phyloP scores from a whole-genome alignment of 352 stramenopile species.

The Phytophthora sp. region DNA sequence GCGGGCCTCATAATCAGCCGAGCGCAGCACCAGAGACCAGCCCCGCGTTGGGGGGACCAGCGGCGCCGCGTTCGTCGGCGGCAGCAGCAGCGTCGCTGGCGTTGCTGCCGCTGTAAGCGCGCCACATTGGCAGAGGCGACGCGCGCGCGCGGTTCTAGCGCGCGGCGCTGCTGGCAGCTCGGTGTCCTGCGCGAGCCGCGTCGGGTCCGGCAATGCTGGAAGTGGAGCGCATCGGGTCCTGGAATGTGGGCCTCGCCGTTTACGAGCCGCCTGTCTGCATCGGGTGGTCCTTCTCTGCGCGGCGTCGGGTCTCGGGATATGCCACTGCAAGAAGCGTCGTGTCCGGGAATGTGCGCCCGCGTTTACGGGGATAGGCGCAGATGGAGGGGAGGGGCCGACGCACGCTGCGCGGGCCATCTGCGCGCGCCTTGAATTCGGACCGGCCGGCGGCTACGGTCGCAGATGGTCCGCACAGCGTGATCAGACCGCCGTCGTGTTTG shows the following conservation, averaged over 20 bases:
- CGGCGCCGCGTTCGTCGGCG: neutral
- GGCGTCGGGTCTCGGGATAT: neutral
- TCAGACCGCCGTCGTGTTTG: neutral
- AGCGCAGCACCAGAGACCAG: neutral
- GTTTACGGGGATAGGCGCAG: slow-evolving; percentile 7
- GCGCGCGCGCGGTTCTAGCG: slow-evolving; percentile 14
- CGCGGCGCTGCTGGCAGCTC: neutral
- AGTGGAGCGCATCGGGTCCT: neutral
- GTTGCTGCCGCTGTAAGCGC: slow-evolving; percentile 22
- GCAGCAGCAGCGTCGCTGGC: too few relatives aligned
- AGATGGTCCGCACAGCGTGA: neutral
- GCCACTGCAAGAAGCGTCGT: slow-evolving; percentile 2
- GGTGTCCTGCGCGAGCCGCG: neutral
- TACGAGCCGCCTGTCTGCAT: slow-evolving; percentile 1
- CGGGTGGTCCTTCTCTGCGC: neutral
- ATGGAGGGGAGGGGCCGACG: neutral
- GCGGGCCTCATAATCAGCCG: slow-evolving; percentile 11
- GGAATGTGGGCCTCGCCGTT: slow-evolving; percentile 10
- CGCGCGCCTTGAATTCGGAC: neutral
- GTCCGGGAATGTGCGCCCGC: slow-evolving; percentile 3
- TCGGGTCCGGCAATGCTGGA: slow-evolving; percentile 1
- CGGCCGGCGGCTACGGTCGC: neutral
- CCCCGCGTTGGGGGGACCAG: neutral
- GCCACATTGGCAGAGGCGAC: slow-evolving; percentile 15
- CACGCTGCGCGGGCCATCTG: slow-evolving; percentile 4